Percentiles rank a stretch among this genome's conserved stretches.
Conservation (phyloP, 2,329 filamentous ascomycete genomes). For the Fusarium udum region DNA sequence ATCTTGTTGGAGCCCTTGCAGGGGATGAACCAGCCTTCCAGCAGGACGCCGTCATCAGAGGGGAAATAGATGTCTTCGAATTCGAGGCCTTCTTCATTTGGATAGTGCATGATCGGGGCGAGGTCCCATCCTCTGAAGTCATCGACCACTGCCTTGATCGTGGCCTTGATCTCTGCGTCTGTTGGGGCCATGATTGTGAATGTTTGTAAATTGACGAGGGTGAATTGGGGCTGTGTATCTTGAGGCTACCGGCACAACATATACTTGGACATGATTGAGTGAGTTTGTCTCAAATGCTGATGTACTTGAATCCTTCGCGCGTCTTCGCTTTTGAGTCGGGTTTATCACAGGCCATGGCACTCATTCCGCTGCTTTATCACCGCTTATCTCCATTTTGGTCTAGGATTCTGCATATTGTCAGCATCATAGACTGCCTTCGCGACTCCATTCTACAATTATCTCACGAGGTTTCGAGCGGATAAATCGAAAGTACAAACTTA, state of each 20-base stretch:
- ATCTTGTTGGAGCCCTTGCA: slow-evolving; percentile 20
- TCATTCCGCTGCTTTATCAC: neutral
- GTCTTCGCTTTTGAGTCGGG: neutral
- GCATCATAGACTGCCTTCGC: slow-evolving; percentile 1
- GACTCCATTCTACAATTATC: neutral
- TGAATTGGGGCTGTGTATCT: neutral
- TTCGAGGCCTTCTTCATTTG: slow-evolving; percentile 10
- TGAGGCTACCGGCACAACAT: neutral
- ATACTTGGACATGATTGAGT: neutral
- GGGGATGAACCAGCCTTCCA: slow-evolving; percentile 31
- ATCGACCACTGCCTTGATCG: slow-evolving; percentile 12
- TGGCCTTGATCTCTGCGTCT: slow-evolving; percentile 3
- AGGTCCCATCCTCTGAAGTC: slow-evolving; percentile 29
- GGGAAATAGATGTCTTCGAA: slow-evolving; percentile 28
- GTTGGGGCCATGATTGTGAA: neutral
- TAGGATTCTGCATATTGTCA: neutral
- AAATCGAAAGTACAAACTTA: rapidly evolving
- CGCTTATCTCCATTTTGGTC: slow-evolving; percentile 4
- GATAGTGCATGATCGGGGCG: slow-evolving; percentile 21
- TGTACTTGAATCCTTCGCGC: neutral
- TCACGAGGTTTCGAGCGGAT: neutral
- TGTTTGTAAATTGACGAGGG: neutral
- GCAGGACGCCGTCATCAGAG: slow-evolving; percentile 16
- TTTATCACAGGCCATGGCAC: neutral
- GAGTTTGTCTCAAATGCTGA: neutral